Evolutionary conservation across 345 rosid genomes (phyloP).

Genomic region (Iberis pinnata): DNA sequence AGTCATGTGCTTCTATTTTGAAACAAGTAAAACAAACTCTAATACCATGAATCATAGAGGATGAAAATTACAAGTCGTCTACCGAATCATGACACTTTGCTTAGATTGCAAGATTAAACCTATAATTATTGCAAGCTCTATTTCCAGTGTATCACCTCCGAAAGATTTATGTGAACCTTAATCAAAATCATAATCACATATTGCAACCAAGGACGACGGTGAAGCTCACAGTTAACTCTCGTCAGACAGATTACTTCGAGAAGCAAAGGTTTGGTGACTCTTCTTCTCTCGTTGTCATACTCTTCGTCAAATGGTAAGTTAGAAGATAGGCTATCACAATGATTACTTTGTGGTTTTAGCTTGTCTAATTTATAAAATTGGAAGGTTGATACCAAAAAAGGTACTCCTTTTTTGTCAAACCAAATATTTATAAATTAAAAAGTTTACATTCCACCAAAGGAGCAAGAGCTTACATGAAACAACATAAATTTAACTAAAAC

Average conservation of each 20-base stretch:
- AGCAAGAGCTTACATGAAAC: too few relatives aligned
- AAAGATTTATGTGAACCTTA: not conserved
- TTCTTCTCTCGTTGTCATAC: constrained; percentile 25
- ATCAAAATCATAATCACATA: too few relatives aligned
- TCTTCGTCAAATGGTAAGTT: constrained; percentile 31
- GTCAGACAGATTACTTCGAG: constrained; percentile 56
- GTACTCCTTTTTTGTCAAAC: too few relatives aligned
- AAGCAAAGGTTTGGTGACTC: constrained; percentile 37
- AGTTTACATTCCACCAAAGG: too few relatives aligned
- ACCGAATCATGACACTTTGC: constrained; percentile 26
- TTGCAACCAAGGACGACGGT: constrained; percentile 24
- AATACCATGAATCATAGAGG: not conserved
- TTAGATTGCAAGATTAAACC: constrained; percentile 34
- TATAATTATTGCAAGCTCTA: constrained; percentile 22
- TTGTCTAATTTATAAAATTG: not conserved
- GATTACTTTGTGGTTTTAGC: constrained; percentile 20
- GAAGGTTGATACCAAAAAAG: not conserved
- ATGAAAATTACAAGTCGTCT: constrained; percentile 11
- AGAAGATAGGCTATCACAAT: not conserved
- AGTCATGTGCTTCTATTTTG: constrained; percentile 25
- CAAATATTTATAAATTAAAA: too few relatives aligned
- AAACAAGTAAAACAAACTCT: constrained; percentile 3
- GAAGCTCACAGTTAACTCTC: constrained; percentile 42
- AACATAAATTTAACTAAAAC: too few relatives aligned
- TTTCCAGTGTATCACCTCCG: not conserved